Percentiles rank a stretch among this genome's conserved stretches.
phyloP scores from a whole-genome alignment of 352 stramenopile genomes.

The Globisporangium mamillatum region DNA sequence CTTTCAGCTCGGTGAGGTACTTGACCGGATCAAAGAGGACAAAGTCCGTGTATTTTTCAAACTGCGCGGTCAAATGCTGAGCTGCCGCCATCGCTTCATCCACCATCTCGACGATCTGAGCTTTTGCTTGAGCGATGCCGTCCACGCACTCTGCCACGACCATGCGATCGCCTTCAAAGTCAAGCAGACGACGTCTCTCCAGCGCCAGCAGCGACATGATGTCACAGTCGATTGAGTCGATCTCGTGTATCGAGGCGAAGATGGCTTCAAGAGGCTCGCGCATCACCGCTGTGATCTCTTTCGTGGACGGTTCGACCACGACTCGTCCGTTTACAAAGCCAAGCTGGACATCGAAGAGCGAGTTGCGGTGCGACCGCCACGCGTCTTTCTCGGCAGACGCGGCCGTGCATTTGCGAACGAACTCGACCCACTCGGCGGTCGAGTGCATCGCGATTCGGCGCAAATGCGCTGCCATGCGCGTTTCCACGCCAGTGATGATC shows the following conservation, averaged over 20 bases:
- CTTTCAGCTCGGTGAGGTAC: constrained; percentile 67
- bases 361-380: constrained; percentile 50
- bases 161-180: constrained; percentile 36
- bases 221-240: constrained; percentile 87
- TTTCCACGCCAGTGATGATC: constrained; percentile 82
- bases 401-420: constrained; percentile 34
- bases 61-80: constrained; percentile 65
- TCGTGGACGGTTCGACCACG: constrained; percentile 51
- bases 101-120: constrained; percentile 53
- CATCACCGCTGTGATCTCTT: constrained; percentile 78
- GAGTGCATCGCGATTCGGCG: constrained; percentile 64
- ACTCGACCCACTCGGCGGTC: constrained; percentile 54
- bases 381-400: constrained; percentile 19
- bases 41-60: constrained; percentile 79
- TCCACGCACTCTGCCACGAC: constrained; percentile 53
- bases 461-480: constrained; percentile 86
- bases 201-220: constrained; percentile 89
- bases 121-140: constrained; percentile 45
- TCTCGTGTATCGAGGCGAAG: constrained; percentile 65
- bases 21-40: constrained; percentile 73
- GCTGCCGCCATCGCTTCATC: constrained; percentile 60
- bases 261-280: constrained; percentile 80
- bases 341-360: constrained; percentile 85
- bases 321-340: constrained; percentile 45
- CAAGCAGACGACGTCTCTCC: constrained; percentile 48